A percentile compares a stretch with the other conserved stretches of the same genome.
phyloP scores from a whole-genome alignment of 768 basidiomycete genomes.

The Termitomyces sp. region DNA sequence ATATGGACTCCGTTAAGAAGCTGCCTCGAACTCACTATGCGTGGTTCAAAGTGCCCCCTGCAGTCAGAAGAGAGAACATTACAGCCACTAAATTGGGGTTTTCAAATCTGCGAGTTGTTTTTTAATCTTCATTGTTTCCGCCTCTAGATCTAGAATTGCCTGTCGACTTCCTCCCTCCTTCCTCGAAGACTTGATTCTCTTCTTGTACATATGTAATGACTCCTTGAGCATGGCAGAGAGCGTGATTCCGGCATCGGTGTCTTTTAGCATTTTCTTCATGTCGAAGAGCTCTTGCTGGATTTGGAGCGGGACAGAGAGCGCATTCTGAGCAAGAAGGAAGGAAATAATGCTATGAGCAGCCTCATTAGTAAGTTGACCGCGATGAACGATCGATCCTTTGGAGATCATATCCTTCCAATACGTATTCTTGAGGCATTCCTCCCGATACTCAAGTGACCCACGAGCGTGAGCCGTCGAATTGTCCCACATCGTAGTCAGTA shows the following conservation, averaged over 20 bases:
- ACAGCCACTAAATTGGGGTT: no score
- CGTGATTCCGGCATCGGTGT: slow-evolving; percentile 3
- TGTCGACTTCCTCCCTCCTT: background rate
- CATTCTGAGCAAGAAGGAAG: background rate
- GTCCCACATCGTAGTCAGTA: slow-evolving; percentile 37
- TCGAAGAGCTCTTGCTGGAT: slow-evolving; percentile 1
- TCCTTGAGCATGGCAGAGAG: slow-evolving; percentile 14
- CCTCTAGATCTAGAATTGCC: background rate
- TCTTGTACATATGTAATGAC: slow-evolving; percentile 2
- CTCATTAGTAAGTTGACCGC: background rate
- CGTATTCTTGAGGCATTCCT: slow-evolving; percentile 5
- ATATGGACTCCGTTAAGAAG: no score
- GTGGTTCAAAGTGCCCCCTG: no score
- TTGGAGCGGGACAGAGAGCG: background rate
- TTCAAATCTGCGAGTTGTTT: background rate
- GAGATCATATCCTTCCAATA: slow-evolving; percentile 16
- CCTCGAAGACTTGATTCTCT: background rate
- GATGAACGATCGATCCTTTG: slow-evolving; percentile 11
- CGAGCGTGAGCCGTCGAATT: slow-evolving; percentile 7
- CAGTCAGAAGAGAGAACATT: no score
- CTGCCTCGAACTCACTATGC: no score
- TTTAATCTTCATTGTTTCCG: background rate
- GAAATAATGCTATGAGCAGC: background rate
- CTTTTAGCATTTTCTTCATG: slow-evolving; percentile 10
- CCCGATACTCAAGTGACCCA: slow-evolving; percentile 9